Conservation (phyloP, 805 yeast species). For the Starmerella floricola region DNA sequence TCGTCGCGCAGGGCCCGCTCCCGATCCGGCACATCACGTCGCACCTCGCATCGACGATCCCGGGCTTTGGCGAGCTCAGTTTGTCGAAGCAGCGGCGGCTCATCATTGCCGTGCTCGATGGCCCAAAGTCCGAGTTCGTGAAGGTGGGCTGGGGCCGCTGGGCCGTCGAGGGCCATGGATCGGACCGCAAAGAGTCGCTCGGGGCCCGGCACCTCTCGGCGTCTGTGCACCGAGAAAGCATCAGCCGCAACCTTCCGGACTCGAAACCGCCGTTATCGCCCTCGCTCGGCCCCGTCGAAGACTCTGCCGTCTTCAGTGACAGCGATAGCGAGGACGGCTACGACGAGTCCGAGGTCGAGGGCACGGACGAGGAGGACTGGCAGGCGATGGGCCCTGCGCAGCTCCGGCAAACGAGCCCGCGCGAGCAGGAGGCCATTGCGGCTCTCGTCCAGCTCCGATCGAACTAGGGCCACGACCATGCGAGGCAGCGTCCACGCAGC, state of each 20-base stretch:
- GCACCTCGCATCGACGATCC: constrained; percentile 60
- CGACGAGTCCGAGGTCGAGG: constrained; percentile 24
- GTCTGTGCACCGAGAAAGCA: constrained; percentile 17
- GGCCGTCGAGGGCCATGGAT: constrained; percentile 62
- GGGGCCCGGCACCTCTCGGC: background rate
- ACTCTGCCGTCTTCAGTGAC: constrained; percentile 21
- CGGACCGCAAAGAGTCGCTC: constrained; percentile 31
- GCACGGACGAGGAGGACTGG: constrained; percentile 98
- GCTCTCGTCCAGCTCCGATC: constrained; percentile 50
- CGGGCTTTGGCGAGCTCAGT: constrained; percentile 66
- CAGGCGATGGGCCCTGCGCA: constrained; percentile 71
- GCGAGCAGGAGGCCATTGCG: constrained; percentile 48
- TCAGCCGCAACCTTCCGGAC: constrained; percentile 22
- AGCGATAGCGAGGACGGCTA: constrained; percentile 26
- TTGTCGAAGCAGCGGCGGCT: constrained; percentile 80
- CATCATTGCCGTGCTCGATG: constrained; percentile 79
- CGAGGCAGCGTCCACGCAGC: too few relatives aligned
- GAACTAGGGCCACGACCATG: constrained; percentile 8
- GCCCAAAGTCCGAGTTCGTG: constrained; percentile 58
- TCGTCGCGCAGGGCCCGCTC: constrained; percentile 67
- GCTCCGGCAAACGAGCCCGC: constrained; percentile 29
- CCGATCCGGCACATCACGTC: constrained; percentile 84
- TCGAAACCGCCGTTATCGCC: constrained; percentile 29
- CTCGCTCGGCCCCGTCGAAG: constrained; percentile 21
- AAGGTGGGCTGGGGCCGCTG: constrained; percentile 98